Percentiles rank a stretch among this genome's conserved stretches.
Conservation (phyloP, 169 alveolate species). For the Cryptosporidium andersoni region DNA sequence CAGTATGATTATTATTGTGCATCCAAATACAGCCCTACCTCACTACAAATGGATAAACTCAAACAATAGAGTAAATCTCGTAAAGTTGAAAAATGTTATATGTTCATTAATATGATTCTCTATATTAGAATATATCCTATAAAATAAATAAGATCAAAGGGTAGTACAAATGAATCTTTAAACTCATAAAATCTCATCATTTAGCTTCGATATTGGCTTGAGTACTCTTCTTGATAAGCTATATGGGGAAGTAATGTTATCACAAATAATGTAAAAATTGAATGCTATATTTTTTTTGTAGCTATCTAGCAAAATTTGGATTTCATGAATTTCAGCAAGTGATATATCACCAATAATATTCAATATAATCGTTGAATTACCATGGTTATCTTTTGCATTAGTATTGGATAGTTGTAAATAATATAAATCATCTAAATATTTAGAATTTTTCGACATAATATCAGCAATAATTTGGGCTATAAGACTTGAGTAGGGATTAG, state of each 20-base stretch:
- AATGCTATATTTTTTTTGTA: not conserved
- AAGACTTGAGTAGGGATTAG: no score
- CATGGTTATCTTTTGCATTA: not conserved
- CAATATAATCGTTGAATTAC: slow-evolving; percentile 2
- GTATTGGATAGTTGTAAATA: not conserved
- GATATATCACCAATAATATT: slow-evolving; percentile 37
- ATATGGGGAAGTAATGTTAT: slow-evolving; percentile 17
- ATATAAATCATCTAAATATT: slow-evolving; percentile 1
- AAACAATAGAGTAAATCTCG: slow-evolving; percentile 22
- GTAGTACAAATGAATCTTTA: not conserved
- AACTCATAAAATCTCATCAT: not conserved
- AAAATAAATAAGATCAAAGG: not conserved
- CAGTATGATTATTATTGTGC: slow-evolving; percentile 42
- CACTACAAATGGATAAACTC: slow-evolving; percentile 58
- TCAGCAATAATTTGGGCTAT: no score
- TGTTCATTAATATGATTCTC: slow-evolving; percentile 21
- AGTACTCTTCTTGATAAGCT: not conserved
- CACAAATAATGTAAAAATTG: slow-evolving; percentile 5
- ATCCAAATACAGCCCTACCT: slow-evolving; percentile 41
- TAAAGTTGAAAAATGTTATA: slow-evolving; percentile 21
- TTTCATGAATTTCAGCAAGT: slow-evolving; percentile 15
- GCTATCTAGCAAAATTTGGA: not conserved
- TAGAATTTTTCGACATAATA: no score
- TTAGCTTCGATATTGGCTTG: not conserved
- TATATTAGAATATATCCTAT: no score